Conservation (phyloP, 331 rosid genomes). For the Quercus lobata region DNA sequence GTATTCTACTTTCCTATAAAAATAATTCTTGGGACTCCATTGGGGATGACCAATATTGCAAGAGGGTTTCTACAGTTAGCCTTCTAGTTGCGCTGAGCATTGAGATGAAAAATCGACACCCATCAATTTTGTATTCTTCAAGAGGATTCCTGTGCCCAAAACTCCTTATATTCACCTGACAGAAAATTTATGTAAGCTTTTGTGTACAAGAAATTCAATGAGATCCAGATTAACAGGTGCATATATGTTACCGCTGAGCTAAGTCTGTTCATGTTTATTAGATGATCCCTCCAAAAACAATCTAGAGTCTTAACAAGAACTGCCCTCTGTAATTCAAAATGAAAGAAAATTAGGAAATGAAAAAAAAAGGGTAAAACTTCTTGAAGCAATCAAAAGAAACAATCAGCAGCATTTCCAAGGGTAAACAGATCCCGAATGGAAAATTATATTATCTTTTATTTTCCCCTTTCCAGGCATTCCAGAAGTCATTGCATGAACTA, state of each 20-base stretch:
- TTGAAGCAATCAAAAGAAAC: neutral
- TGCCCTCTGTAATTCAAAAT: conserved; percentile 65
- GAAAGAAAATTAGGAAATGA: neutral
- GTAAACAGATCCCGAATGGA: conserved; percentile 9
- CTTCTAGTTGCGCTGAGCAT: conserved; percentile 96
- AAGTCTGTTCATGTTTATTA: conserved; percentile 91
- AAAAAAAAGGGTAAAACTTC: neutral
- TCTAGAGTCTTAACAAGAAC: conserved; percentile 93
- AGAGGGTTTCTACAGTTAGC: conserved; percentile 82
- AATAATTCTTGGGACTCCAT: conserved; percentile 72
- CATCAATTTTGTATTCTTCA: conserved; percentile 97
- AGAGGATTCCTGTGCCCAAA: conserved; percentile 98
- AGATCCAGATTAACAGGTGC: conserved; percentile 5
- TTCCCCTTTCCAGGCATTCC: conserved; percentile 1
- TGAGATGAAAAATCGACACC: conserved; percentile 93
- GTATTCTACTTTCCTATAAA: conserved; percentile 14
- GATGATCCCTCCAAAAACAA: conserved; percentile 98
- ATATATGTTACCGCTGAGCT: conserved; percentile 71
- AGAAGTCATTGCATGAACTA: conserved; percentile 6
- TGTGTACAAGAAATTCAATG: conserved; percentile 15
- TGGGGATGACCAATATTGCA: conserved; percentile 91
- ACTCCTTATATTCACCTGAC: conserved; percentile 91
- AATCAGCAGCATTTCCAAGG: conserved; percentile 11
- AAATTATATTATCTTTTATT: neutral
- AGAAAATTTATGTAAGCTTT: conserved; percentile 33